Conservation (phyloP, 202 grass and related monocot genomes). For the Thinopyrum obtusiflorum region DNA sequence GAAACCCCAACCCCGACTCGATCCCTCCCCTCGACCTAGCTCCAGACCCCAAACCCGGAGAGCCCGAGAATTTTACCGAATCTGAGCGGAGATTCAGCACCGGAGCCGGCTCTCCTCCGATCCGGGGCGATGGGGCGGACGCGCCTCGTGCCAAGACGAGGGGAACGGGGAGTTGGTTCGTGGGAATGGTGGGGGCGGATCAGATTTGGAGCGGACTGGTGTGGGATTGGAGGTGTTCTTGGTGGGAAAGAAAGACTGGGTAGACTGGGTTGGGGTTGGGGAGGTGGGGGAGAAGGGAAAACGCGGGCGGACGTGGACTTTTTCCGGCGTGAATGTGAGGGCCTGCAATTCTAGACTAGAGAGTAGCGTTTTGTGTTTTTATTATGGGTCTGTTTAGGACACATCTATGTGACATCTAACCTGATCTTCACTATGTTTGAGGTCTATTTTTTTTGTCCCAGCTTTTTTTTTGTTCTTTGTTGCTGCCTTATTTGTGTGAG, state of each 20-base stretch:
- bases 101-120: constrained; percentile 2
- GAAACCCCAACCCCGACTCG: background rate
- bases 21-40: background rate
- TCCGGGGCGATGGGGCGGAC: background rate
- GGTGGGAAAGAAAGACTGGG: background rate
- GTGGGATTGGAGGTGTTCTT: constrained; percentile 43
- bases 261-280: background rate
- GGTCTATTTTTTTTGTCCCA: too few species aligned
- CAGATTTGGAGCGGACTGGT: background rate
- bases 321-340: constrained; percentile 18
- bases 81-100: constrained; percentile 37
- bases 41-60: background rate
- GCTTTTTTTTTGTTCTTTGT: too few species aligned
- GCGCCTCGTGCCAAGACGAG: background rate
- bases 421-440: too few species aligned
- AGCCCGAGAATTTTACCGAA: constrained; percentile 27
- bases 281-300: background rate
- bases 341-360: background rate
- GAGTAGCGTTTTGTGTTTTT: background rate
- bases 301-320: constrained; percentile 29
- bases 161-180: background rate
- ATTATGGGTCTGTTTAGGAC: too few species aligned
- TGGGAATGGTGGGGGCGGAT: background rate
- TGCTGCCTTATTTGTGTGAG: too few species aligned
- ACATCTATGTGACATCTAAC: too few species aligned